These are phyloP conservation scores for Lyophyllum decastes DNA, from an alignment of 768 basidiomycete genomes.

Conservation along the genomic window DNA sequence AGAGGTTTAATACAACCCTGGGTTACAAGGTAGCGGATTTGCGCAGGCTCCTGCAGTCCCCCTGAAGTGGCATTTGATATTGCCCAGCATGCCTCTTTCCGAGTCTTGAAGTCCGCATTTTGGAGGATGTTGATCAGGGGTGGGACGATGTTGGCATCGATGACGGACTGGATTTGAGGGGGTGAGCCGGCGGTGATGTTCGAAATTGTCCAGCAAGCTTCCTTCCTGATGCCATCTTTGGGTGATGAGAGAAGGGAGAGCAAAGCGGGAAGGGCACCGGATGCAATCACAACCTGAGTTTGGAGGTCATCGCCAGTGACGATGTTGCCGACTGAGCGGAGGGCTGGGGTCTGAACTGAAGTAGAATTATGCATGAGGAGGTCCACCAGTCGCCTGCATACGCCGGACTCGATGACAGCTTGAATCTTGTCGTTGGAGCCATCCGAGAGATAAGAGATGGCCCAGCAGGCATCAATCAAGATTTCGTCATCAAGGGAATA, in stretches of 20 bases:
- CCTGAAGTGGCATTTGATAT: slow-evolving; percentile 99
- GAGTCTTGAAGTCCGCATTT: slow-evolving; percentile 98
- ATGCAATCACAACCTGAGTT: slow-evolving; percentile 98
- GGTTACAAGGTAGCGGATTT: slow-evolving; percentile 96
- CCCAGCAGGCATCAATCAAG: slow-evolving; percentile 99
- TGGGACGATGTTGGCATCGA: slow-evolving; percentile 97
- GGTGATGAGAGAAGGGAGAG: slow-evolving; percentile 92
- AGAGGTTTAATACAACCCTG: slow-evolving; percentile 99
- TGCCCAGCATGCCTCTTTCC: slow-evolving; percentile 99
- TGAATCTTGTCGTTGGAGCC: slow-evolving; percentile 99
- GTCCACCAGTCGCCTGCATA: slow-evolving; percentile 96
- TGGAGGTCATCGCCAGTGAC: slow-evolving; percentile 99
- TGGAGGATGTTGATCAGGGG: slow-evolving; percentile 98
- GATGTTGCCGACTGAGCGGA: slow-evolving; percentile 98
- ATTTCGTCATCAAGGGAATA: slow-evolving; percentile 99
- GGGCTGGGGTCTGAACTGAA: slow-evolving; percentile 96
- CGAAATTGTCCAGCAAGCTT: slow-evolving; percentile 99
- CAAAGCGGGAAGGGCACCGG: slow-evolving; percentile 93
- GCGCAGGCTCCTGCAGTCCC: slow-evolving; percentile 92
- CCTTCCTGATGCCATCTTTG: slow-evolving; percentile 98
- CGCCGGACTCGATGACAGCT: slow-evolving; percentile 97
- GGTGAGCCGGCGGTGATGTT: slow-evolving; percentile 98
- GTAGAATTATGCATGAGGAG: slow-evolving; percentile 93
- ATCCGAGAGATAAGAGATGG: slow-evolving; percentile 98
- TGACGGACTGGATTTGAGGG: slow-evolving; percentile 94